Base-by-base conservation (phyloP, 495 filamentous ascomycete species). In the Gamarada debralockiae region DNA sequence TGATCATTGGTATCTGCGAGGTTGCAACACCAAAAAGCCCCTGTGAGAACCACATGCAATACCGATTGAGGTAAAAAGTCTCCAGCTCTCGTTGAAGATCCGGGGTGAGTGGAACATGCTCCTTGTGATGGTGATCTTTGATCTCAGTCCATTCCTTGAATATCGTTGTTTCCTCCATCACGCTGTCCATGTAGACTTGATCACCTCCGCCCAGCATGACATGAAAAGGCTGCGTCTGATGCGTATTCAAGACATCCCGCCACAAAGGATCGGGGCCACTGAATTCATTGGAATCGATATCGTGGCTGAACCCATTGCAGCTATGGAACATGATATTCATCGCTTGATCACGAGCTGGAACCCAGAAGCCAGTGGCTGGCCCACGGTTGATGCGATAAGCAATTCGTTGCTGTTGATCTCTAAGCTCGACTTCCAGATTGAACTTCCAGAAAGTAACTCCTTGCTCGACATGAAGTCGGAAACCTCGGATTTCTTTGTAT, bases 271-370 rank as follows among this genome's bases (percentile, higher is more conserved):
- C 93, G 2, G 93, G 93, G 0, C 93, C 93, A 60, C 84, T 88
- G 68, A 97, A 85, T 40, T 79, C 70, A 61, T 91, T 71, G 0
- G 91, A 67, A 52, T 97, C 81, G 45, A 89, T 88, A 57, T 79
- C 86, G 48, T 87, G 64, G 57, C 87, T 90, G 71, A 98, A 97
- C 36, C 95, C 93, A 67, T 98, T 98, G 75, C 95, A 95, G 65
- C 84, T 92, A 74, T 97, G 80, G 70, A 95, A 97, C 90, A 97
- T 95, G 60, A 95, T 89, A 70, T 97, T 96, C 95, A 98, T 97
- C 7, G 86, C 79, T 69, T 96, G 79, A 20, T 83, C 87, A 45
- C 74, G 77, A 46, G 86, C 88, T 9, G 93, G 93, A 0, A 98
- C 90, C 93, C 93, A 98, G 68, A 98, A 98, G 9, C 84, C 87